Conservation (phyloP, 371 early-diverging fungal genomes). For the Conidiobolus incongruus region DNA sequence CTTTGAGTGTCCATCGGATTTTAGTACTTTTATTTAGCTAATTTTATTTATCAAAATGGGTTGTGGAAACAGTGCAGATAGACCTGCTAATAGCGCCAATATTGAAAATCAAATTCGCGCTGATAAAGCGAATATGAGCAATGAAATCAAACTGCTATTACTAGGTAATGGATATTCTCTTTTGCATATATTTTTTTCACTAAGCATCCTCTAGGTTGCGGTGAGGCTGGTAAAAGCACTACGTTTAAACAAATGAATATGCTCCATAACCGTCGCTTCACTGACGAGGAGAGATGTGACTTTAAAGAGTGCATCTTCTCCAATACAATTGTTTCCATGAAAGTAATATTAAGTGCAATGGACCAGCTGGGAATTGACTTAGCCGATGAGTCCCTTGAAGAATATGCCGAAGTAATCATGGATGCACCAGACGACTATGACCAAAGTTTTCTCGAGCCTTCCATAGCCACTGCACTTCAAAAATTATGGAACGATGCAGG, state of each 20-base stretch:
- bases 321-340: conserved; percentile 84
- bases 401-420: conserved; percentile 41
- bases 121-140: conserved; percentile 47
- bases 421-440: conserved; percentile 64
- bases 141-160: conserved; percentile 88
- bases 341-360: conserved; percentile 87
- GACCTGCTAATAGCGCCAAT: too few relatives aligned
- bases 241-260: conserved; percentile 93
- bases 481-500: conserved; percentile 69
- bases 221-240: conserved; percentile 93
- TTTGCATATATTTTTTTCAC: too few relatives aligned
- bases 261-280: conserved; percentile 83
- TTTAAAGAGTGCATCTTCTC: conserved; percentile 86
- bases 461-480: conserved; percentile 52
- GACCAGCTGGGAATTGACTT: conserved; percentile 44
- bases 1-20: too few relatives aligned
- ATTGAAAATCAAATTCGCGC: conserved; percentile 71
- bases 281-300: conserved; percentile 58
- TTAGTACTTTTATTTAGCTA: too few relatives aligned
- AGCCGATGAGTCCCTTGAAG: conserved; percentile 28
- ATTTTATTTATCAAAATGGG: too few relatives aligned
- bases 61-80: too few relatives aligned
- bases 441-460: conserved; percentile 47
- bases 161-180: too few relatives aligned
- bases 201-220: too few relatives aligned